Evolutionary conservation across 257 asterid species (phyloP), one percentile per base, ranked within the genome.

Genomic region (Plantago ovata): DNA sequence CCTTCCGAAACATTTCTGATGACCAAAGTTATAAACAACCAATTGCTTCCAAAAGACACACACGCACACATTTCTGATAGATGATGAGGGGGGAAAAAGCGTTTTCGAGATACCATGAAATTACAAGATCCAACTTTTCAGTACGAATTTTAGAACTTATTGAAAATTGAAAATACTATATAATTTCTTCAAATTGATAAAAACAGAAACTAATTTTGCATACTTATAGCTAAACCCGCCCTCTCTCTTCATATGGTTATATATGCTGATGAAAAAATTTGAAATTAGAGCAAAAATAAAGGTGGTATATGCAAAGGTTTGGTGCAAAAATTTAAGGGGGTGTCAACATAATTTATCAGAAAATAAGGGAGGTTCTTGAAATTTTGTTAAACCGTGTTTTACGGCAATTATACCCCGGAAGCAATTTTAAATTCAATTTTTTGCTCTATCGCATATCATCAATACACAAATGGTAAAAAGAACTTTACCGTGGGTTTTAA

Each of bases 401-500:
- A 12, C 55, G 2, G 36, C 5, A 49, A 49, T 21, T 10, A 49
- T 49, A 0, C 54, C 55, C 13, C 36, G 6, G 7, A 28, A 49
- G 55, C 55, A 49, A 13, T 49, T 19, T n/a, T 10, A 45, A 44
- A 13, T 43, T 2, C 36, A 28, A 28, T 14, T 13, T 14, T 14
- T n/a, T 8, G 20, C 51, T 45, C 51, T 45, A 15, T 45, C 7
- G 0, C 36, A 28, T 28, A 28, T 28, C 36, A 28, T 49, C 21
- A 49, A 32, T 16, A 49, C 23, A 48, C 36, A 16, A 28, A 18
- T 28, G 13, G n/a, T 11, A 54, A 54, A 54, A 43, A 38, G 43
- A 38, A 45, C 15, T 32, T 62, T 82, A 92, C 98, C 98, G 16
- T 85, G 85, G 43, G 81, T 78, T 71, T 63, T 75, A 51, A 79